phyloP scores from a whole-genome alignment of 2,329 filamentous ascomycete species.

The Nemania bipapillata region DNA sequence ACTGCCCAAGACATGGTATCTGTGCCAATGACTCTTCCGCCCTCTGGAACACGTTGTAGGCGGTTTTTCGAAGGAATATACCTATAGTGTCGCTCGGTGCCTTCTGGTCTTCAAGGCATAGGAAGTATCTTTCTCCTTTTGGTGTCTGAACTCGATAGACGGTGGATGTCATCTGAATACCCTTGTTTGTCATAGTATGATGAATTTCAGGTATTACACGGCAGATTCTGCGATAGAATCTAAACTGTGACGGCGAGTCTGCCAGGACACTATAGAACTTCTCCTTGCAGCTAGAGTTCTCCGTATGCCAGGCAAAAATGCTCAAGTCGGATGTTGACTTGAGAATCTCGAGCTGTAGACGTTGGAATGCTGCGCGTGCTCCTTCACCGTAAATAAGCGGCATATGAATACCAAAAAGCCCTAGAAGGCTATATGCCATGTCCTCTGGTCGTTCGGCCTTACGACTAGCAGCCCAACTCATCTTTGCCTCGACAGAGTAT shows the following conservation, averaged over 20 bases:
- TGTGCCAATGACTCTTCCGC: not conserved
- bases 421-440: constrained; percentile 13
- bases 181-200: not conserved
- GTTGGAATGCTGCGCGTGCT: not conserved
- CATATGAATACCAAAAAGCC: constrained; percentile 11
- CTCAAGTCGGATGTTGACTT: constrained; percentile 12
- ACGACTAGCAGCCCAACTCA: not conserved
- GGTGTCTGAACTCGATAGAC: not conserved
- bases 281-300: not conserved
- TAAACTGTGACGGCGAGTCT: constrained; percentile 8
- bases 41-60: not conserved
- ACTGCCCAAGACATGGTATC: not conserved
- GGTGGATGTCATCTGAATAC: not conserved
- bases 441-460: not conserved
- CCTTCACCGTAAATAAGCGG: constrained; percentile 18
- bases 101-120: not conserved
- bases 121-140: not conserved
- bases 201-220: not conserved
- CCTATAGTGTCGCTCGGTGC: not conserved
- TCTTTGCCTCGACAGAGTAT: constrained; percentile 1
- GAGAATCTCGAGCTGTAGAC: not conserved
- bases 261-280: constrained; percentile 3
- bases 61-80: not conserved
- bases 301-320: constrained; percentile 16
- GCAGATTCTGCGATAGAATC: constrained; percentile 1